phyloP scores from a whole-genome alignment of 1,139 yeast genomes.

The Pichia inconspicua region DNA sequence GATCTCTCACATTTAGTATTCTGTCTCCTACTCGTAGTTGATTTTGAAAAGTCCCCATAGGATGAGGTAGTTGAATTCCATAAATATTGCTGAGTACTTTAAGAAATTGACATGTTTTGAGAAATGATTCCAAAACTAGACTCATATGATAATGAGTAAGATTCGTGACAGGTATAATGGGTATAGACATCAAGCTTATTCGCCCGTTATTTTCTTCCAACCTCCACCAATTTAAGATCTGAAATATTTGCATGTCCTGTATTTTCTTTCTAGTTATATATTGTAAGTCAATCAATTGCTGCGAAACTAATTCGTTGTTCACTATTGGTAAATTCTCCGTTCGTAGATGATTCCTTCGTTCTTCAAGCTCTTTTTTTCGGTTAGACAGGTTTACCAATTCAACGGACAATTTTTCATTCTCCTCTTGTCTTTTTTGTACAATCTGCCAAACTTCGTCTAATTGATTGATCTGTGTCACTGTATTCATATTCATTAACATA shows the following conservation, averaged over 20 bases:
- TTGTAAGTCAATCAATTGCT: not conserved
- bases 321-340: no score
- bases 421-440: slow-evolving; percentile 7
- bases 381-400: slow-evolving; percentile 5
- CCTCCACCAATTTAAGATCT: slow-evolving; percentile 11
- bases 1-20: not conserved
- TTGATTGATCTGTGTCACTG: slow-evolving; percentile 27
- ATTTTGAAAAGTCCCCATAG: not conserved
- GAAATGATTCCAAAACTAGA: slow-evolving; percentile 10
- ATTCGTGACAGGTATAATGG: slow-evolving; percentile 12
- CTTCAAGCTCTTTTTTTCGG: not conserved
- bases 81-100: slow-evolving; percentile 4
- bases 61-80: slow-evolving; percentile 12
- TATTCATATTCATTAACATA: slow-evolving; percentile 37
- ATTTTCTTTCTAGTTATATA: not conserved
- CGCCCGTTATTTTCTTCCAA: not conserved
- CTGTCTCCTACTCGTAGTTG: slow-evolving; percentile 5
- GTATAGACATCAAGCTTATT: slow-evolving; percentile 6
- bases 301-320: not conserved
- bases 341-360: not conserved
- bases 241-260: not conserved
- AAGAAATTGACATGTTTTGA: slow-evolving; percentile 9
- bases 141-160: slow-evolving; percentile 8
- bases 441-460: slow-evolving; percentile 25
- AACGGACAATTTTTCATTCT: slow-evolving; percentile 7